Conservation (phyloP, 805 yeast genomes). For the Metschnikowia kofuensis region DNA sequence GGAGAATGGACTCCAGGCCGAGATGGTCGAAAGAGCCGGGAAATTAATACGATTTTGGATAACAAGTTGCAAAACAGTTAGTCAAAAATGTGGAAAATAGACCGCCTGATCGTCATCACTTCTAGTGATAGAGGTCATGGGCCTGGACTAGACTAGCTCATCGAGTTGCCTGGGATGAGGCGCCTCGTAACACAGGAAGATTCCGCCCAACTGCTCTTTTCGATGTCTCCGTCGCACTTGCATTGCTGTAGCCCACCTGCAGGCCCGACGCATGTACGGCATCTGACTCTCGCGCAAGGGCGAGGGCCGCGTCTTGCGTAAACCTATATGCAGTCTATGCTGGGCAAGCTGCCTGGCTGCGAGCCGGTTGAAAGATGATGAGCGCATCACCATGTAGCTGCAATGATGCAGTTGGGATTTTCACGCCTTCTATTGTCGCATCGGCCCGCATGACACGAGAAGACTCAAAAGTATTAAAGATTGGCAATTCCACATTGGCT, state of each 20-base stretch:
- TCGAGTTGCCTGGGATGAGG: too few species aligned
- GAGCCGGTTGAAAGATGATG: conserved; percentile 10
- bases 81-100: too few species aligned
- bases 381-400: conserved; percentile 10
- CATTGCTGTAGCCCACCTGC: conserved; percentile 3
- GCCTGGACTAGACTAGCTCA: not conserved
- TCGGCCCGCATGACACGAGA: conserved; percentile 5
- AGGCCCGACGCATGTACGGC: not conserved
- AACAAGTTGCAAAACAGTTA: too few species aligned
- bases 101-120: too few species aligned
- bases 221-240: not conserved
- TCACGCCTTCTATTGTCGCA: conserved; percentile 10
- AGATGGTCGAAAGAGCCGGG: too few species aligned
- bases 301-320: not conserved
- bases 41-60: too few species aligned
- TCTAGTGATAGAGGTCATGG: not conserved
- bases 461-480: conserved; percentile 8
- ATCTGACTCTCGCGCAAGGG: not conserved
- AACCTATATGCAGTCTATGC: not conserved
- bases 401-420: not conserved
- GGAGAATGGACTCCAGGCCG: too few species aligned
- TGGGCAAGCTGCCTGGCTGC: conserved; percentile 10
- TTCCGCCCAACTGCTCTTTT: not conserved
- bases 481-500: conserved; percentile 4
- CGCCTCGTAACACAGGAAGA: not conserved